Conservation (phyloP, 2,329 filamentous ascomycete species). For the Xylaria multiplex region DNA sequence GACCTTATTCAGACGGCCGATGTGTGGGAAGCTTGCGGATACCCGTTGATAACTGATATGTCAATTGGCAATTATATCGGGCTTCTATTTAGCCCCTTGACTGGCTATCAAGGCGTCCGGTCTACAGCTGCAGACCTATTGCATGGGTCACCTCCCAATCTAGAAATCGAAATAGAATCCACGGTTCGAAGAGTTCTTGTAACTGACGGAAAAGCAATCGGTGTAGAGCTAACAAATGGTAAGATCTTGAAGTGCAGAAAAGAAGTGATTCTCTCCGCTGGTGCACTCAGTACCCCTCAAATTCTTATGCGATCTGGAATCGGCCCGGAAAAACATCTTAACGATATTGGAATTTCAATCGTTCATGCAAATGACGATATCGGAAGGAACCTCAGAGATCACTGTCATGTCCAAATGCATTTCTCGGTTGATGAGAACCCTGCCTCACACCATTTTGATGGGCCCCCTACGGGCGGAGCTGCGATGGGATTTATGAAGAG, state of each 20-base stretch:
- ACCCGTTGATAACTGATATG: neutral
- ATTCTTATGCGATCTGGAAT: conserved; percentile 5
- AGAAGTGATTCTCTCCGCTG: conserved; percentile 1
- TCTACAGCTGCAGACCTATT: neutral
- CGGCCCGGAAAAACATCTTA: neutral
- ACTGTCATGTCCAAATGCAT: neutral
- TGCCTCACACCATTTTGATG: neutral
- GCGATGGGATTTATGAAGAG: conserved; percentile 1
- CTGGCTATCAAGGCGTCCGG: neutral
- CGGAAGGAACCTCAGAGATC: neutral
- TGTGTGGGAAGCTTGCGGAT: neutral
- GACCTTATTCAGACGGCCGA: neutral
- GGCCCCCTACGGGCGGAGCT: neutral
- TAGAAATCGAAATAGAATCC: neutral
- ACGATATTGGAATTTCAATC: neutral
- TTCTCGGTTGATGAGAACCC: neutral
- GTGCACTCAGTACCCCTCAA: neutral
- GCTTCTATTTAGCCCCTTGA: neutral
- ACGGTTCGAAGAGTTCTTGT: neutral
- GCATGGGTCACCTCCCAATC: neutral
- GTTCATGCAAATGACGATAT: neutral
- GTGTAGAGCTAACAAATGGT: neutral
- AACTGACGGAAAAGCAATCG: neutral
- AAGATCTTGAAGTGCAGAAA: neutral
- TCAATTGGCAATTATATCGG: neutral